These are phyloP conservation scores for Murraya koenigii DNA, from an alignment of 345 rosid genomes.

Conservation along the genomic window DNA sequence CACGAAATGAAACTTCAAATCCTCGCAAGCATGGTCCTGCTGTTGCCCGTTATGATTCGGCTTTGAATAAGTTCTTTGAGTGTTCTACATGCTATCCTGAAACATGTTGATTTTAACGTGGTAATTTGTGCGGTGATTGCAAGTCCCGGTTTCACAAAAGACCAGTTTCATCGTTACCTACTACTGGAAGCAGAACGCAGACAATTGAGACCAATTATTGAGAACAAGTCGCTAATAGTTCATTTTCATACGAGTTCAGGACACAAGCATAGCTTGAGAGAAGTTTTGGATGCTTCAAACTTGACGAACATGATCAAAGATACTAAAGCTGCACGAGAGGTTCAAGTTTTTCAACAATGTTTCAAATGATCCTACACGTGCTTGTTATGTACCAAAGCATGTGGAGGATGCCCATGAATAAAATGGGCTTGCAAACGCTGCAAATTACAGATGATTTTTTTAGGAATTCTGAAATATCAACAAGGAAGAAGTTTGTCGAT, in stretches of 20 bases:
- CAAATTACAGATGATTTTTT: constrained; percentile 86
- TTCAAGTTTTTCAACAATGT: constrained; percentile 82
- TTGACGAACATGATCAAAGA: constrained; percentile 88
- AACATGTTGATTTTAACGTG: constrained; percentile 75
- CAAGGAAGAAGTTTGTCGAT: constrained; percentile 61
- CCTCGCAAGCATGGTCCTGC: constrained; percentile 99
- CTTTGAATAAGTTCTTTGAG: constrained; percentile 83
- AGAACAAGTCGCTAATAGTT: constrained; percentile 74
- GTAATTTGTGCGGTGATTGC: constrained; percentile 92
- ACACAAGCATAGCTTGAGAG: constrained; percentile 82
- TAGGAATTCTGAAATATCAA: constrained; percentile 70
- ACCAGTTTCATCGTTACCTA: constrained; percentile 85
- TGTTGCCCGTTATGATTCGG: constrained; percentile 85
- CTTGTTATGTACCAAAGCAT: constrained; percentile 96
- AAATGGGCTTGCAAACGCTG: constrained; percentile 89
- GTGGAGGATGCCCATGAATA: constrained; percentile 92
- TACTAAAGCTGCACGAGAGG: constrained; percentile 93
- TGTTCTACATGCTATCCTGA: constrained; percentile 85
- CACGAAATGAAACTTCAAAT: constrained; percentile 9
- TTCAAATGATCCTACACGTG: constrained; percentile 77
- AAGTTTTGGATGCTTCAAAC: constrained; percentile 80
- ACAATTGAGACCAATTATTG: constrained; percentile 78
- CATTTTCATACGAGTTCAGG: constrained; percentile 89
- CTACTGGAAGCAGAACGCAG: constrained; percentile 88
- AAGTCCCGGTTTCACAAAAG: constrained; percentile 98